Evolutionary conservation across 2,329 filamentous ascomycete genomes (phyloP), one percentile per base, ranked within the genome.

Genomic region (Exophiala spinifera): DNA sequence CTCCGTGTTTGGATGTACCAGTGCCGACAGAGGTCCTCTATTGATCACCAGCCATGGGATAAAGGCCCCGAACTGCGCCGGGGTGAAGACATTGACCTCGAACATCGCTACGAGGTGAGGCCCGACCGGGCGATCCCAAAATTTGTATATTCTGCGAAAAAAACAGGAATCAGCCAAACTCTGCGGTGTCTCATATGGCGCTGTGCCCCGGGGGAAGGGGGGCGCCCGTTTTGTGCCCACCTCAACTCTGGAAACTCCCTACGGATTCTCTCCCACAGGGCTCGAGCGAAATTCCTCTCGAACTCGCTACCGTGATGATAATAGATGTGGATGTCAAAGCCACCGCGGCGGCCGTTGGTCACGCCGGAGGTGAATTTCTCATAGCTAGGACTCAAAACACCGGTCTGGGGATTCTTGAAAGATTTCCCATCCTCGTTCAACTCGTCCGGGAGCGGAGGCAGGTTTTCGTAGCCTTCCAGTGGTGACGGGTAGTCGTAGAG

Each of bases 91-190:
- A 63, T 95, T 95, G 43, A 96, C 89, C 72, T 96, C 91, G 65
- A 96, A 96, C 90, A 95, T 96, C 49, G 85, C 87, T 0, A 90
- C 71, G 0, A 87, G 85, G 69, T 96, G 91, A 0, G 91, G 91
- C 0, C 91, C 91, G 23, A 96, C 71, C 0, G 91, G 89, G 13
- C 74, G 72, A 61, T 94, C 86, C 81, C 83, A 95, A 61, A 95
- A 76, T 13, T 71, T 77, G 69, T 96, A 95, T 63, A 95, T 86
- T 50, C 90, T 60, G 39, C 39, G 6, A 20, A 17, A 20, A 11
- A 37, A 20, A 19, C 4, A 13, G 21, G 14, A 13, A 42, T 20
- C 10, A 42, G n/a, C 28, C 8, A 31, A 31, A 31, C 6, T 10
- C 28, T 31, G 28, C 11, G 10, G 21, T 20, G 8, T 42, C n/a